A percentile compares a stretch with the other conserved stretches of the same genome.
Conservation (phyloP, 169 alveolate species). For the Plasmodium vivax region DNA sequence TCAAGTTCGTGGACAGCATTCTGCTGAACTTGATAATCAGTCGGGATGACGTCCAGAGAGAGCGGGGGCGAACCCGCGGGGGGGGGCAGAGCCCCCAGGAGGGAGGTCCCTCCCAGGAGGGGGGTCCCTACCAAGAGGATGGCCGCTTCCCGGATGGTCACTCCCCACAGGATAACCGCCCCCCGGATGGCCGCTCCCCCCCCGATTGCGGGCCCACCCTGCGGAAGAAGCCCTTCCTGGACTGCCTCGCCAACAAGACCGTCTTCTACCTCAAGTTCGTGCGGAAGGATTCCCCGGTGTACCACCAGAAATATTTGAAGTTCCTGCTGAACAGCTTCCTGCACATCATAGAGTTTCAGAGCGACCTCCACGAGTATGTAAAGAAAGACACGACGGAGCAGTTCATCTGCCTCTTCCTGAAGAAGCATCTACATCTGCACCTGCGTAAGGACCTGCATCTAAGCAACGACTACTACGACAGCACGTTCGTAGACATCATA, state of each 20-base stretch:
- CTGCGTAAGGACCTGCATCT: neutral
- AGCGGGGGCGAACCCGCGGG: neutral
- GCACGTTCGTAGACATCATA: constrained; percentile 12
- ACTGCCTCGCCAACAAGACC: constrained; percentile 19
- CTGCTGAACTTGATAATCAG: constrained; percentile 36
- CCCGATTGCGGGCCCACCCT: neutral
- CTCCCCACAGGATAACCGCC: neutral
- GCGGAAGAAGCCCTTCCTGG: constrained; percentile 1
- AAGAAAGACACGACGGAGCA: constrained; percentile 43
- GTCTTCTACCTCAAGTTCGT: constrained; percentile 32
- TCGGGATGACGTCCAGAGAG: constrained; percentile 27
- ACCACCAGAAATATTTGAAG: constrained; percentile 29
- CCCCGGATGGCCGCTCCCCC: neutral
- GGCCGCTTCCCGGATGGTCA: neutral
- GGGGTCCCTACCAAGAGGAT: neutral
- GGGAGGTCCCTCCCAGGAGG: neutral
- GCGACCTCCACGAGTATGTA: constrained; percentile 24
- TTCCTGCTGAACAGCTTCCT: constrained; percentile 29
- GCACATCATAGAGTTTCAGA: constrained; percentile 53
- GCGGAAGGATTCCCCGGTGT: neutral
- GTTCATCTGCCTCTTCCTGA: constrained; percentile 37
- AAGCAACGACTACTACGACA: constrained; percentile 4
- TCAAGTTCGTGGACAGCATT: constrained; percentile 53
- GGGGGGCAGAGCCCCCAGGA: neutral
- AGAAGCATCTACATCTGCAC: neutral